These are phyloP conservation scores for Solanum commersonii DNA, from an alignment of 257 asterid species.

Conservation along the genomic window DNA sequence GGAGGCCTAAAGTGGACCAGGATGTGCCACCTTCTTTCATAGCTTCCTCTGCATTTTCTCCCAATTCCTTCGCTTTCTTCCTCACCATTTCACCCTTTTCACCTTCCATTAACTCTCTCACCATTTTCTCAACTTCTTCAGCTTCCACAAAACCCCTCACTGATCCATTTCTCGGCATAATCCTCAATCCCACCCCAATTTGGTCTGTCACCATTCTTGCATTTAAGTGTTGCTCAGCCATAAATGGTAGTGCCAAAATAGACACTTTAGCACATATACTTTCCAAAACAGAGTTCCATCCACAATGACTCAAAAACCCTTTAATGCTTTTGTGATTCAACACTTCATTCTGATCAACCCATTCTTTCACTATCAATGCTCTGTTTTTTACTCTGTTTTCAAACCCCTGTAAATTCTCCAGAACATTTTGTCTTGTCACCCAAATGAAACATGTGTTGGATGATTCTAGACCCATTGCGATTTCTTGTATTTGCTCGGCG, in stretches of 20 bases:
- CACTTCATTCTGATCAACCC: slow-evolving; percentile 52
- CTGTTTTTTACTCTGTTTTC: slow-evolving; percentile 18
- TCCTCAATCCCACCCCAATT: slow-evolving; percentile 37
- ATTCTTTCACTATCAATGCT: slow-evolving; percentile 42
- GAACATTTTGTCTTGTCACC: slow-evolving; percentile 22
- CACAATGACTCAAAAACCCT: slow-evolving; percentile 71
- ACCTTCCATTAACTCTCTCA: slow-evolving; percentile 35
- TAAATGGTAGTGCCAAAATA: slow-evolving; percentile 50
- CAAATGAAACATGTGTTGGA: slow-evolving; percentile 52
- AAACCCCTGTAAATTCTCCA: not conserved
- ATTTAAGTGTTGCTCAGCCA: slow-evolving; percentile 71
- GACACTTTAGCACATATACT: slow-evolving; percentile 48
- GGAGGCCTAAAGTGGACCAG: not conserved
- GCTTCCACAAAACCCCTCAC: slow-evolving; percentile 36
- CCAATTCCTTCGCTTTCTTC: slow-evolving; percentile 68
- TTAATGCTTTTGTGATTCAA: slow-evolving; percentile 30
- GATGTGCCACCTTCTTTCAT: slow-evolving; percentile 41
- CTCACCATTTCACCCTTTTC: slow-evolving; percentile 50
- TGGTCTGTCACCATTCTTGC: slow-evolving; percentile 48
- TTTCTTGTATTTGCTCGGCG: slow-evolving; percentile 36
- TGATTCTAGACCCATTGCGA: slow-evolving; percentile 39
- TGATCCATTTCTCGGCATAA: slow-evolving; percentile 30
- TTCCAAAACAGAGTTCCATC: slow-evolving; percentile 74
- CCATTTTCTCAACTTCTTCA: slow-evolving; percentile 50
- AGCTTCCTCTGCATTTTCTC: slow-evolving; percentile 56